These are phyloP conservation scores for Peronospora belbahrii DNA, from an alignment of 352 stramenopile genomes.

Conservation along the genomic window DNA sequence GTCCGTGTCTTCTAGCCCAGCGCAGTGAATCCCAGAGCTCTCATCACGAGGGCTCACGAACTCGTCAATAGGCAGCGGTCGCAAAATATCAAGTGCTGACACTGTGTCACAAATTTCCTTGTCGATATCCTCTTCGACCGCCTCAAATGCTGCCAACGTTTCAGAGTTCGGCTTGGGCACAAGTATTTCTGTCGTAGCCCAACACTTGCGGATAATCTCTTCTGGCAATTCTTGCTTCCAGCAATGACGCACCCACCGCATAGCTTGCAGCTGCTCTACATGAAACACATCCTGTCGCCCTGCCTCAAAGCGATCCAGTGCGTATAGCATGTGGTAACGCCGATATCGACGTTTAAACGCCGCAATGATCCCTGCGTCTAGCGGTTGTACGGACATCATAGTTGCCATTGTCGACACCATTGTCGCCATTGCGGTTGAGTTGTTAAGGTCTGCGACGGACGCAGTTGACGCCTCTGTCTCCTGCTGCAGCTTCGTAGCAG, in stretches of 20 bases:
- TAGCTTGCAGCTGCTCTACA: slow-evolving; percentile 40
- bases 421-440: slow-evolving; percentile 4
- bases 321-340: slow-evolving; percentile 45
- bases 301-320: slow-evolving; percentile 44
- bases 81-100: slow-evolving; percentile 28
- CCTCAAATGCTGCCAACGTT: slow-evolving; percentile 26
- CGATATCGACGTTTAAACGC: slow-evolving; percentile 50
- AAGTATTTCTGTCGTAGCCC: slow-evolving; percentile 28
- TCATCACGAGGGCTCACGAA: slow-evolving; percentile 42
- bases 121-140: slow-evolving; percentile 35
- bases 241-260: slow-evolving; percentile 46
- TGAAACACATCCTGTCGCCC: slow-evolving; percentile 37
- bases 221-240: slow-evolving; percentile 34
- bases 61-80: slow-evolving; percentile 39
- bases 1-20: slow-evolving; percentile 35
- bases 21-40: slow-evolving; percentile 35
- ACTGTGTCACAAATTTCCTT: slow-evolving; percentile 46
- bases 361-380: slow-evolving; percentile 37
- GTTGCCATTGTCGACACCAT: slow-evolving; percentile 15
- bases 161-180: slow-evolving; percentile 12
- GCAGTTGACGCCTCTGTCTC: slow-evolving; percentile 2
- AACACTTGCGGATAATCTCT: slow-evolving; percentile 36
- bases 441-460: slow-evolving; percentile 4
- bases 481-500: slow-evolving; percentile 6
- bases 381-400: slow-evolving; percentile 22